These are phyloP conservation scores for Spatholobus suberectus DNA, from an alignment of 306 rosid species.

Conservation along the genomic window DNA sequence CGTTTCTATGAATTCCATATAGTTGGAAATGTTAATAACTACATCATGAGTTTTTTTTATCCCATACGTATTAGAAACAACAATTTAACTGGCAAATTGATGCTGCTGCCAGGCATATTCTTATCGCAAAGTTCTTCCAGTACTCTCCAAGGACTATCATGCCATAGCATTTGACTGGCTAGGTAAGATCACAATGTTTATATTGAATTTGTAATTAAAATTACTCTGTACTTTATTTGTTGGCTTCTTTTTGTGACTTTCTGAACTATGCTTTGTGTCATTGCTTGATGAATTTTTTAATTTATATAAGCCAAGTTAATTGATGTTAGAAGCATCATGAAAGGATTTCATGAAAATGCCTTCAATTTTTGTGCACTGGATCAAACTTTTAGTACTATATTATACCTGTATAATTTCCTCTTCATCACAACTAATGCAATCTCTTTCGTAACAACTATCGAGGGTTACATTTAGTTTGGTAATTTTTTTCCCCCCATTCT, in stretches of 20 bases:
- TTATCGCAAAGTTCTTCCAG: constrained; percentile 82
- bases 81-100: constrained; percentile 29
- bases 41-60: neutral
- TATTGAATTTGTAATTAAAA: constrained; percentile 17
- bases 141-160: constrained; percentile 70
- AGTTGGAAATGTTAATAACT: neutral
- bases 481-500: neutral
- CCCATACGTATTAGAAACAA: constrained; percentile 1
- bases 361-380: neutral
- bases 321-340: constrained; percentile 5
- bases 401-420: neutral
- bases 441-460: neutral
- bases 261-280: constrained; percentile 22
- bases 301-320: neutral
- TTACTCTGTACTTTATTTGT: neutral
- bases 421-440: neutral
- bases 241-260: neutral
- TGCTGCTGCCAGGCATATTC: constrained; percentile 79
- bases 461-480: neutral
- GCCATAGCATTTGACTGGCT: constrained; percentile 88
- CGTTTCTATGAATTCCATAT: neutral
- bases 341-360: constrained; percentile 4
- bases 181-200: constrained; percentile 55
- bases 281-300: neutral
- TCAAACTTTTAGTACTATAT: neutral